Evolutionary conservation across 345 rosid species (phyloP), one percentile per base, ranked within the genome.

Genomic region (Combretum micranthum): DNA sequence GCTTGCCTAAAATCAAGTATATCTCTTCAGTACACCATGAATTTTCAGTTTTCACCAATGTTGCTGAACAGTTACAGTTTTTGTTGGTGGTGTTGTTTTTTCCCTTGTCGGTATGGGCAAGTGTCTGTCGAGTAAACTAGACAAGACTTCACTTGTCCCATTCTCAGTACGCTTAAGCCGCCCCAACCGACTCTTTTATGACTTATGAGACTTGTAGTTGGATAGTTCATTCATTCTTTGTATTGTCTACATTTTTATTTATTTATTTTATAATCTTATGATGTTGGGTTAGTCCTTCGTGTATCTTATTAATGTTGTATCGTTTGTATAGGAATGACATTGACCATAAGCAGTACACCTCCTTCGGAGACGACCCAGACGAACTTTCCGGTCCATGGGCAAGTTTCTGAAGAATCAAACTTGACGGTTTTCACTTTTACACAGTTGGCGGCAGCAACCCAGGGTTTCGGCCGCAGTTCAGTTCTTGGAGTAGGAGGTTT

Each of bases 401-500:
- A 13, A 13, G 37, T 49, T 12, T 50, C 37, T 11, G 12, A 14
- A 19, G 22, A 47, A 9, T 14, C 63, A 5, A 48, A 60, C 17
- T 13, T 49, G 43, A 26, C 42, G 45, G 19, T 16, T 4, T 60
- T 60, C 63, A 49, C 55, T 39, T 44, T 47, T n/a, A 22, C 54
- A 13, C 44, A 59, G 39, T 15, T 59, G 15, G 39, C 17, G 22
- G 16, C 42, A 16, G 54, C 63, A 19, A 59, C 63, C 13, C 32
- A 46, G 44, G 18, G 50, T 50, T 60, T 60, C 44, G 6, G 53
- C n/a, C n/a, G n/a, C 3, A 55, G 50, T 49, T 25, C 63, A 15
- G 16, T 48, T 8, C 63, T 59, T 18, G 63, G 63, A 18, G 54
- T 47, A 21, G 63, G 63, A 49, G 63, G 63, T 19, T 60, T 47